Conservation (phyloP, 148 eudicot species). For the Heliosperma pusillum region DNA sequence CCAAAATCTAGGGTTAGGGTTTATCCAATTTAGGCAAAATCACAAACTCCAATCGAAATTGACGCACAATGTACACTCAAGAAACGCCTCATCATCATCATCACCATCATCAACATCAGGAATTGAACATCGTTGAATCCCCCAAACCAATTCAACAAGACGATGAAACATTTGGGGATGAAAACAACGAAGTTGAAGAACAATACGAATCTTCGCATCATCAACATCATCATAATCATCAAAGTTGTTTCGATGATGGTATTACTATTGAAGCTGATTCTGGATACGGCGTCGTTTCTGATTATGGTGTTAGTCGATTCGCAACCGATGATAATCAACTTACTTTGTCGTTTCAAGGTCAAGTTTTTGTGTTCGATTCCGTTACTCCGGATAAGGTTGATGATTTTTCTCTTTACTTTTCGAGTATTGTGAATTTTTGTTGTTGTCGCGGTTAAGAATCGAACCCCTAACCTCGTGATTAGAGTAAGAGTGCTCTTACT, state of each 20-base stretch:
- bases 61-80: conserved; percentile 32
- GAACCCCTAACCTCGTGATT: no score
- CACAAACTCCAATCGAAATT: not conserved
- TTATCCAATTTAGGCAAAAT: not conserved
- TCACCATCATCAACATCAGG: conserved; percentile 12
- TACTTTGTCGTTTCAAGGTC: conserved; percentile 60
- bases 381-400: conserved; percentile 64
- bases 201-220: conserved; percentile 30
- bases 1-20: conserved; percentile 24
- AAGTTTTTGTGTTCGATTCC: conserved; percentile 65
- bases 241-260: conserved; percentile 29
- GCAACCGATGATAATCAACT: conserved; percentile 43
- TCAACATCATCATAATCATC: conserved; percentile 27
- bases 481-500: no score
- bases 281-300: conserved; percentile 19
- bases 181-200: conserved; percentile 40
- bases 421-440: not conserved
- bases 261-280: conserved; percentile 24
- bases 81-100: not conserved
- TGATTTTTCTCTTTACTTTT: not conserved
- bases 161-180: conserved; percentile 27
- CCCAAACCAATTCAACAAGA: conserved; percentile 11
- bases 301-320: conserved; percentile 29
- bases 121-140: conserved; percentile 20
- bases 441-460: no score